A percentile compares a stretch with the other conserved stretches of the same genome.
phyloP scores from a whole-genome alignment of 257 asterid genomes.

The Plantago ovata region DNA sequence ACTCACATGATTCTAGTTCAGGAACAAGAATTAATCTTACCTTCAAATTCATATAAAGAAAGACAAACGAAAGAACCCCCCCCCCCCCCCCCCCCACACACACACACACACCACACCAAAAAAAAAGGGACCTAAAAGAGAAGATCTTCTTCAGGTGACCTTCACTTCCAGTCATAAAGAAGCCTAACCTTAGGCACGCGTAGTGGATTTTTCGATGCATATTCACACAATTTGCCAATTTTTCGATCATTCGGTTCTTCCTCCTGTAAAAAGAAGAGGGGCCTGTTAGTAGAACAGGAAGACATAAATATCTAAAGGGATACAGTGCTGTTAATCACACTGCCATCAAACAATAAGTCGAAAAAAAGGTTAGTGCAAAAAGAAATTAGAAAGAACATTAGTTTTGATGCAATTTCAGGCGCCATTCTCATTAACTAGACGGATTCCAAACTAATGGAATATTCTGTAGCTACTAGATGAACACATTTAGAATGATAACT shows the following conservation, averaged over 20 bases:
- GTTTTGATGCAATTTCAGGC: too few relatives aligned
- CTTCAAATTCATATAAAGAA: background rate
- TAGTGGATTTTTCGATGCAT: slow-evolving; percentile 72
- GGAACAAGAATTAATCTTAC: too few relatives aligned
- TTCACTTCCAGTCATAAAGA: background rate
- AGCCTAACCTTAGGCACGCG: slow-evolving; percentile 73
- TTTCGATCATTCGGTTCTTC: slow-evolving; percentile 75
- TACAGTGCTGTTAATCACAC: slow-evolving; percentile 3
- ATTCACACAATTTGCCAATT: slow-evolving; percentile 71
- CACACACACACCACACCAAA: too few relatives aligned
- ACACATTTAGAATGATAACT: too few relatives aligned
- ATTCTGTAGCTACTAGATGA: too few relatives aligned
- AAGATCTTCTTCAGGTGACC: too few relatives aligned
- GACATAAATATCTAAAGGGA: slow-evolving; percentile 8
- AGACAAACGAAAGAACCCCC: too few relatives aligned
- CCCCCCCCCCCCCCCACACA: too few relatives aligned
- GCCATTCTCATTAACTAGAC: too few relatives aligned
- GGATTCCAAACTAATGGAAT: too few relatives aligned
- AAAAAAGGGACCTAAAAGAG: background rate
- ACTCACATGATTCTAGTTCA: too few relatives aligned
- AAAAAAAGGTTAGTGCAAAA: background rate
- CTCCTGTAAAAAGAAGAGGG: slow-evolving; percentile 39
- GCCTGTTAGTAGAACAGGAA: slow-evolving; percentile 15
- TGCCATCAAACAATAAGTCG: slow-evolving; percentile 6
- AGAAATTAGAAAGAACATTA: too few relatives aligned